These are phyloP conservation scores for Musa balbisiana DNA, from an alignment of 202 grass and related monocot genomes.

Conservation along the genomic window DNA sequence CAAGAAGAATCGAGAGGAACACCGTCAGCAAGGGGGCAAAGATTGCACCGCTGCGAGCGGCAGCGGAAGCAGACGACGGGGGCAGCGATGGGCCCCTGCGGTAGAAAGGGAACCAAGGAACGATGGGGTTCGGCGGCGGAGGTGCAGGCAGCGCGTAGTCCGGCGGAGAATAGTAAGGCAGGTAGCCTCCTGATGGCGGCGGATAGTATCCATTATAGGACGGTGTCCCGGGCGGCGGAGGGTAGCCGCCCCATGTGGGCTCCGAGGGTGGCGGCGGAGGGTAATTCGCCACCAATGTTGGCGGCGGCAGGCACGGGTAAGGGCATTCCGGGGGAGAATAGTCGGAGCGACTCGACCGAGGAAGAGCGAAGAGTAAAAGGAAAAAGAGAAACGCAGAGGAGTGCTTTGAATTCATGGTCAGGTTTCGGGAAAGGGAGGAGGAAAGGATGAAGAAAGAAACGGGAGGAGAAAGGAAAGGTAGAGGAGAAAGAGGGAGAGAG, in stretches of 20 bases:
- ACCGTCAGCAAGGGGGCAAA: neutral
- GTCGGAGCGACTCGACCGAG: neutral
- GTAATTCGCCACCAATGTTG: conserved; percentile 11
- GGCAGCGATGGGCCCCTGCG: neutral
- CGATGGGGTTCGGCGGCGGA: neutral
- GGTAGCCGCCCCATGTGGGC: conserved; percentile 18
- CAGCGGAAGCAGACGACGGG: neutral
- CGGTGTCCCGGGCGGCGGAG: conserved; percentile 27
- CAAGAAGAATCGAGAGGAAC: no score
- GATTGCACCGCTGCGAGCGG: neutral
- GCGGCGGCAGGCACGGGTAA: neutral
- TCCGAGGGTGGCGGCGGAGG: conserved; percentile 16
- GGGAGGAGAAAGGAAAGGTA: no score
- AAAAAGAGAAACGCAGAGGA: neutral
- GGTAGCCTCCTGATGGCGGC: neutral
- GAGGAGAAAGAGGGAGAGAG: no score
- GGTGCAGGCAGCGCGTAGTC: neutral
- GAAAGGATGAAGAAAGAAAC: neutral
- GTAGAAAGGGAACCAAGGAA: neutral
- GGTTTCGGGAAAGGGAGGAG: neutral
- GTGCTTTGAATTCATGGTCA: neutral
- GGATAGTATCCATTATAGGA: neutral
- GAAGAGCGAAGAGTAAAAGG: neutral
- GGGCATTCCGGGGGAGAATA: neutral
- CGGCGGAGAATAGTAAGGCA: neutral